phyloP scores from a whole-genome alignment of 306 rosid species.

The Dryas alaskensis region DNA sequence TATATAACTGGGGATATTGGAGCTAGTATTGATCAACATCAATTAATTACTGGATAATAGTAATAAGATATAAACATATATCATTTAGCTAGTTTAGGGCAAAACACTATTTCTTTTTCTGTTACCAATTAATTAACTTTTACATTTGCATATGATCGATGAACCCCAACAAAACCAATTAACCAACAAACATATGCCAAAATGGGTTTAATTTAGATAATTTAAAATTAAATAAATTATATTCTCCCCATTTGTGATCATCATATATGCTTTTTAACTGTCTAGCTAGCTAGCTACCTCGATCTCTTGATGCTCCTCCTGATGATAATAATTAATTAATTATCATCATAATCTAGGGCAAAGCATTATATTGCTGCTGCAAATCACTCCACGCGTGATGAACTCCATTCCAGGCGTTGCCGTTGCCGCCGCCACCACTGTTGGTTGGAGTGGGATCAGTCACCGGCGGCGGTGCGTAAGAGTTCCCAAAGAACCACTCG shows the following conservation, averaged over 20 bases:
- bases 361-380: constrained; percentile 67
- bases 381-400: constrained; percentile 72
- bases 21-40: not conserved
- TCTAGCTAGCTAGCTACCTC: not conserved
- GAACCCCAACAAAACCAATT: constrained; percentile 12
- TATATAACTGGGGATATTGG: no score
- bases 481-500: constrained; percentile 87
- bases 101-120: not conserved
- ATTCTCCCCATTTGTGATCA: constrained; percentile 7
- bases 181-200: constrained; percentile 39
- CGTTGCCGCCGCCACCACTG: constrained; percentile 35
- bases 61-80: not conserved
- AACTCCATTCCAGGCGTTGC: constrained; percentile 43
- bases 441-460: constrained; percentile 44
- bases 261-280: not conserved
- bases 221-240: constrained; percentile 1
- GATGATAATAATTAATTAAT: not conserved
- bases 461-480: constrained; percentile 43
- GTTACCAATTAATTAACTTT: constrained; percentile 27
- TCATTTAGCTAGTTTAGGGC: not conserved
- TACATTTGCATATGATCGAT: constrained; percentile 34
- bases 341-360: constrained; percentile 56
- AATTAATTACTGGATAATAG: not conserved
- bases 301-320: not conserved
- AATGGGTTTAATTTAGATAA: constrained; percentile 26